Base-by-base conservation (phyloP, 1,284 basidiomycete genomes). In the Volvariella surrecta region DNA sequence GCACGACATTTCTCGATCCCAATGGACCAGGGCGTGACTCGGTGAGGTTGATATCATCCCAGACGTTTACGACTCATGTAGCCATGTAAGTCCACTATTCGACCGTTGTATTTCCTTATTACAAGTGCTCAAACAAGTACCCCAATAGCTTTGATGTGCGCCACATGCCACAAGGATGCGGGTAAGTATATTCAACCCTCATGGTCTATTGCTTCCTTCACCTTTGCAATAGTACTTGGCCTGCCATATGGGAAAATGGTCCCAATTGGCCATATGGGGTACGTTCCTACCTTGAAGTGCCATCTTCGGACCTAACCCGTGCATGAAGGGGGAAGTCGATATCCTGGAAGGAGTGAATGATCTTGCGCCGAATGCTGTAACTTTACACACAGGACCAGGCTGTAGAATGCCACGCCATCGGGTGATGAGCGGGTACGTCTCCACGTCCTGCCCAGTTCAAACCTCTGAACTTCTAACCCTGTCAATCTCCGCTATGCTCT, bases 341-440 rank as follows among this genome's bases (percentile, higher is more conserved):
- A 79, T 86, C 39, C 44, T 85, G 11, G 83, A 86, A 58, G 82
- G 76, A 10, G 74, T 82, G 30, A 83, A 85, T 52, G 69, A 73
- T 51, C 58, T 67, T 50, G 56, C 58, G 0, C 68, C 75, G 9
- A 76, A 88, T 54, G 63, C 67, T 41, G 68, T 71, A 2, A 82
- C 79, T 10, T 60, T 89, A 8, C 86, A 89, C 56, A 83, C 82
- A 0, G 64, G 59, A 45, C 40, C 67, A 15, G 76, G 70, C 2
- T 87, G 85, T 56, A 67, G 68, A 2, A 77, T 86, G 71, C 77
- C 80, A 10, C 43, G 60, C 3, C 61, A 58, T 4, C 67, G 73
- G 21, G 20, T 54, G 15, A 61, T 75, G 58, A 74, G 67, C 24
- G 76, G 79, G 76, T 79, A 50, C 50, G 67, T 28, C 24, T 11